Base-by-base conservation (phyloP, 2,329 filamentous ascomycete genomes). In the Coleophoma crateriformis region DNA sequence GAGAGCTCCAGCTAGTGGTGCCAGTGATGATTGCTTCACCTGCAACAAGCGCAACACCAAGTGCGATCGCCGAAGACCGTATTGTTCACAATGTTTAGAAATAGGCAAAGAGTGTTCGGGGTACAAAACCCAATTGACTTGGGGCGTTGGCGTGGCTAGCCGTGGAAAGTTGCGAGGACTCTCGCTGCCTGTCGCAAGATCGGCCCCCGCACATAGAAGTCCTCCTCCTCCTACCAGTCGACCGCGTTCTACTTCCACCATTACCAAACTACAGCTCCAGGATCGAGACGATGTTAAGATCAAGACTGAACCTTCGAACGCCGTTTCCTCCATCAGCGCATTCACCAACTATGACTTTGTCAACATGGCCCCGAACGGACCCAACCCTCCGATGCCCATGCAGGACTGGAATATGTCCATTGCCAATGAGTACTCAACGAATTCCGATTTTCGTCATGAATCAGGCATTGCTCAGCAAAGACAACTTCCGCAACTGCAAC, bases 61-160 rank as follows among this genome's bases (percentile, higher is more conserved):
- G 69, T 99, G 92, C 73, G 92, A 97, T 71, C 84, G 92, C 60
- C 84, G 90, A 65, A 81, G 92, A 61, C 92, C 92, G 8, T 97
- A 96, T 71, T 97, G 94, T 72, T 90, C 90, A 41, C 91, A 90
- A 70, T 99, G 92, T 68, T 80, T 97, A 55, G 89, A 96, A 60
- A 79, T 90, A 56, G 91, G 90, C 57, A 90, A 90, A 67, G 90
- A 95, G 65, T 97, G 92, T 72, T 90, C 89, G 27, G 92, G 92
- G 52, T 97, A 97, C 76, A 95, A 95, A 73, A 97, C 92, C 14
- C 91, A 92, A 60, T 77, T 97, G 69, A 97, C 92, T 43, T 97
- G 92, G 92, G 90, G 90, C 39, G 89, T 96, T 44, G 92, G 92
- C 46, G 92, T 97, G 51, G 92, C 92, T 50, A 96, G 91, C 70